Evolutionary conservation across 208 protist species (phyloP).

Genomic region (Trypanosomatidae sp.): DNA sequence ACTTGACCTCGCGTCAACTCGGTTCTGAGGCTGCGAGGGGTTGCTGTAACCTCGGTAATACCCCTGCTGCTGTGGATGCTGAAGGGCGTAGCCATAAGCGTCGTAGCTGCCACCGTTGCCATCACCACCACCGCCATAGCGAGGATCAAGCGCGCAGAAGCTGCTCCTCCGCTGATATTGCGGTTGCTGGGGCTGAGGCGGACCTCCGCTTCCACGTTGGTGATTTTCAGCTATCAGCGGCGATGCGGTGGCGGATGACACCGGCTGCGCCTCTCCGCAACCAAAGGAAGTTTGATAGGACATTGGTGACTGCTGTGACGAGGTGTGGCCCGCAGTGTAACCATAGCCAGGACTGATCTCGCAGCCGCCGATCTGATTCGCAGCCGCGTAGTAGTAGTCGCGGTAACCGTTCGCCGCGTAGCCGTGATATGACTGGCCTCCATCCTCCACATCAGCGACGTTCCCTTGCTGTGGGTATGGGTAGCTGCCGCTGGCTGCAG

Average conservation of each 20-base stretch:
- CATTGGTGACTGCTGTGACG: neutral
- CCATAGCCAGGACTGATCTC: neutral
- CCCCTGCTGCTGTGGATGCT: neutral
- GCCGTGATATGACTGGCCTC: slow-evolving; percentile 1
- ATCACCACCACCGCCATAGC: slow-evolving; percentile 1
- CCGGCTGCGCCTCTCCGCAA: neutral
- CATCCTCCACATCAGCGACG: neutral
- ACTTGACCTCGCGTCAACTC: neutral
- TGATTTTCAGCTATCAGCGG: neutral
- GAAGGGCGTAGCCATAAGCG: neutral
- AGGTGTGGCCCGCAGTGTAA: slow-evolving; percentile 11
- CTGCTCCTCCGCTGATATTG: slow-evolving; percentile 5
- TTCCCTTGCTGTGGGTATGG: neutral
- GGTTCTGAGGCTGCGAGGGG: neutral
- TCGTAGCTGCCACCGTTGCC: neutral
- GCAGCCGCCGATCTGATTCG: neutral
- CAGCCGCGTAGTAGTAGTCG: slow-evolving; percentile 1
- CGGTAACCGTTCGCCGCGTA: slow-evolving; percentile 1
- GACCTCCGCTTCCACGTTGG: neutral
- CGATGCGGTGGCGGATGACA: neutral
- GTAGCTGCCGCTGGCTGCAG: neutral
- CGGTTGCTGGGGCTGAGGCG: slow-evolving; percentile 1
- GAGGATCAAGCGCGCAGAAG: neutral
- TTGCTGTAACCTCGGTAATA: neutral
- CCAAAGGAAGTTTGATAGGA: neutral